These are phyloP conservation scores for Globisporangium apiculatum DNA, from an alignment of 352 stramenopile species.

Conservation along the genomic window DNA sequence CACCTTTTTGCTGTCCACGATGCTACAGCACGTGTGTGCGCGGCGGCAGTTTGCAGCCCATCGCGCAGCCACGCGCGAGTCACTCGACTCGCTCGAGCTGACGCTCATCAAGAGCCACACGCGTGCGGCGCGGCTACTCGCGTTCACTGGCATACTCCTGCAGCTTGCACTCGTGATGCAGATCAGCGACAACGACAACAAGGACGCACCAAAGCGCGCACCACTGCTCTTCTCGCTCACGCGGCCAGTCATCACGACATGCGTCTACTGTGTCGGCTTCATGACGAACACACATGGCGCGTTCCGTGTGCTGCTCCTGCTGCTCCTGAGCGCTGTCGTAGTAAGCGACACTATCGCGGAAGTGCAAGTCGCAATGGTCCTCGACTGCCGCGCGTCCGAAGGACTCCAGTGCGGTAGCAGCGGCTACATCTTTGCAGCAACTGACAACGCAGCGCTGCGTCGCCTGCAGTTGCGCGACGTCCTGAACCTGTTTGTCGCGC, in stretches of 20 bases:
- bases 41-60: constrained; percentile 18
- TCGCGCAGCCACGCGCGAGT: constrained; percentile 6
- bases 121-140: constrained; percentile 32
- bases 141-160: constrained; percentile 30
- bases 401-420: constrained; percentile 38
- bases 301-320: constrained; percentile 36
- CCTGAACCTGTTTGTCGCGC: constrained; percentile 32
- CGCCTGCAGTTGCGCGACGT: constrained; percentile 33
- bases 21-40: constrained; percentile 21
- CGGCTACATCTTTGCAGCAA: constrained; percentile 13
- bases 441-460: constrained; percentile 14
- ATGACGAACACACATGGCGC: constrained; percentile 64
- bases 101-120: constrained; percentile 55
- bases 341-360: constrained; percentile 41
- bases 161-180: constrained; percentile 30
- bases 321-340: constrained; percentile 30
- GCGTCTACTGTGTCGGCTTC: constrained; percentile 46
- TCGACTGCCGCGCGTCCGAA: constrained; percentile 34
- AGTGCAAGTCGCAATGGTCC: constrained; percentile 48
- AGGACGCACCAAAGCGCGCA: not conserved
- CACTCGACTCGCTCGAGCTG: constrained; percentile 42
- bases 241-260: constrained; percentile 37
- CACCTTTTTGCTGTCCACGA: constrained; percentile 30
- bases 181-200: constrained; percentile 8
- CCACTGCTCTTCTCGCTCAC: constrained; percentile 43